Conservation (phyloP, 1,284 basidiomycete species). For the Apiotrichum porosum region DNA sequence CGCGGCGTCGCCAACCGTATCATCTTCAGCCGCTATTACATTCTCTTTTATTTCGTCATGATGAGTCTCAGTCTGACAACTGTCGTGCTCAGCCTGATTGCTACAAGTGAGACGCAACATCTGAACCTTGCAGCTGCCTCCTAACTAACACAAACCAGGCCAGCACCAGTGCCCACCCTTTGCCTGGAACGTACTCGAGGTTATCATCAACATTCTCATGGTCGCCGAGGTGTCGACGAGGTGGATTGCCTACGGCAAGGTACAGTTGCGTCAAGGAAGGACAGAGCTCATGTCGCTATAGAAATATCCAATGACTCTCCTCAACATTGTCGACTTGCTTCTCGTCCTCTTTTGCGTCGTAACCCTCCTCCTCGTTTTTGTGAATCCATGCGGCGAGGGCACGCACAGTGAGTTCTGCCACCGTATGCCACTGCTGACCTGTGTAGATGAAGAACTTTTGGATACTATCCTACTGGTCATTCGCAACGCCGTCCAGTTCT, state of each 20-base stretch:
- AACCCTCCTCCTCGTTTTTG: constrained; percentile 77
- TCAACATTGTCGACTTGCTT: constrained; percentile 80
- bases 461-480: constrained; percentile 85
- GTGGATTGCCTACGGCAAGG: constrained; percentile 82
- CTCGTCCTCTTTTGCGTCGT: constrained; percentile 79
- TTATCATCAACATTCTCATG: constrained; percentile 87
- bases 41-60: constrained; percentile 79
- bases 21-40: constrained; percentile 46
- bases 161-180: constrained; percentile 45
- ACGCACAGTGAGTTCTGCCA: constrained; percentile 33
- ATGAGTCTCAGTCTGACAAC: constrained; percentile 83
- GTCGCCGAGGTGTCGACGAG: constrained; percentile 84
- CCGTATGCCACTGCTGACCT: constrained; percentile 40
- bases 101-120: constrained; percentile 25
- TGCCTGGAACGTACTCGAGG: constrained; percentile 82
- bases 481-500: constrained; percentile 85
- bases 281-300: constrained; percentile 41
- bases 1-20: constrained; percentile 49
- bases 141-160: constrained; percentile 13
- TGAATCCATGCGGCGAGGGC: constrained; percentile 49
- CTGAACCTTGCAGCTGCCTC: no score
- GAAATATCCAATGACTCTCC: constrained; percentile 94
- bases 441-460: constrained; percentile 81
- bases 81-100: constrained; percentile 73
- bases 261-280: constrained; percentile 48